Conservation (phyloP, 768 basidiomycete genomes). For the Tylopilus plumbeoviolaceoides region DNA sequence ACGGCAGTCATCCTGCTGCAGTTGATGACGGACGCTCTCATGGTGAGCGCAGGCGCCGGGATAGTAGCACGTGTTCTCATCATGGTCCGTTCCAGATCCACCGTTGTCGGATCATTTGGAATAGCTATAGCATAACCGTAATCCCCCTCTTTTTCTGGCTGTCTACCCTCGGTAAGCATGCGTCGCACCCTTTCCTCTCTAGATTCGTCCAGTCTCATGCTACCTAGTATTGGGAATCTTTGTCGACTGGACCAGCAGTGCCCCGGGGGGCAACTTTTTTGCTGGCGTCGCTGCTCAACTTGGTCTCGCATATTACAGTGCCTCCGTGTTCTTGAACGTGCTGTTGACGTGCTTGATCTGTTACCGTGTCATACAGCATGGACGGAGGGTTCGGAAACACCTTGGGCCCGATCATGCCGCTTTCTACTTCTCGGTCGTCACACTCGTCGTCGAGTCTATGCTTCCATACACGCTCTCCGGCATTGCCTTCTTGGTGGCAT, state of each 20-base stretch:
- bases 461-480: conserved; percentile 25
- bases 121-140: conserved; percentile 6
- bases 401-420: conserved; percentile 18
- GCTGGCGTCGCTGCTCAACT: conserved; percentile 6
- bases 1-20: conserved; percentile 27
- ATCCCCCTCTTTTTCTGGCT: conserved; percentile 22
- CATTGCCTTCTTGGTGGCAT: conserved; percentile 21
- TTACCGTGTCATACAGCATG: conserved; percentile 14
- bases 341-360: conserved; percentile 24
- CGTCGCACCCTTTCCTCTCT: too few species aligned
- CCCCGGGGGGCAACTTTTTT: conserved; percentile 19
- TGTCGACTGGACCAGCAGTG: conserved; percentile 8
- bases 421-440: conserved; percentile 11
- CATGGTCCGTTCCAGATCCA: conserved; percentile 30
- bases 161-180: conserved; percentile 15
- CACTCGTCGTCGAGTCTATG: conserved; percentile 21
- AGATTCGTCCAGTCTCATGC: neutral
- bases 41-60: conserved; percentile 7
- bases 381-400: neutral
- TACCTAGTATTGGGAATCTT: conserved; percentile 16
- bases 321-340: conserved; percentile 16
- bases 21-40: conserved; percentile 33
- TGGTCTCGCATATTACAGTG: conserved; percentile 15
- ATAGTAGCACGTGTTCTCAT: neutral
- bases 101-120: conserved; percentile 37